Conservation (phyloP, 1,139 yeast species). For the Saccharomyces hybrid region DNA sequence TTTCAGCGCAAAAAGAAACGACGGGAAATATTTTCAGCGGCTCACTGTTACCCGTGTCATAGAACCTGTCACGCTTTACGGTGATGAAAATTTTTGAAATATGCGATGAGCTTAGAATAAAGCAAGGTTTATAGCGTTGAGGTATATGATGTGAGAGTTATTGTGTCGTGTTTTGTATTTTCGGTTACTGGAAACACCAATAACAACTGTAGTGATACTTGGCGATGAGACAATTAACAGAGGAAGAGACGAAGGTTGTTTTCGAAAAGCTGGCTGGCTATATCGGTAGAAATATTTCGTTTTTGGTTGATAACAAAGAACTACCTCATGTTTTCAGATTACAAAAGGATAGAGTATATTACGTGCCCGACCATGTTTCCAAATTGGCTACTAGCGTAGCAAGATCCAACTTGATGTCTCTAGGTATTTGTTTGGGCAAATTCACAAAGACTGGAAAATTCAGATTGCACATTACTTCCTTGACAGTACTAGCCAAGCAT, state of each 20-base stretch:
- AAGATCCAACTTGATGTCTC: slow-evolving; percentile 80
- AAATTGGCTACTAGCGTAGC: slow-evolving; percentile 85
- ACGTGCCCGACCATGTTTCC: slow-evolving; percentile 76
- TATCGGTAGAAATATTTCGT: slow-evolving; percentile 88
- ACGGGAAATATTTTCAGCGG: slow-evolving; percentile 1
- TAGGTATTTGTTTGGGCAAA: slow-evolving; percentile 91
- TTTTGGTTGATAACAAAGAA: slow-evolving; percentile 77
- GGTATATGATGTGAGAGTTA: not conserved
- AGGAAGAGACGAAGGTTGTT: slow-evolving; percentile 92
- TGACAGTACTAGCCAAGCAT: slow-evolving; percentile 71
- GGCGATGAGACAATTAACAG: slow-evolving; percentile 90
- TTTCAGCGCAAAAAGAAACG: not conserved
- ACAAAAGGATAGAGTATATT: slow-evolving; percentile 94
- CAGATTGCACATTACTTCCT: slow-evolving; percentile 87
- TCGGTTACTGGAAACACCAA: not conserved
- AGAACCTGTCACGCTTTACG: not conserved
- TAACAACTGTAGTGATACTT: not conserved
- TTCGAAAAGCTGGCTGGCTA: slow-evolving; percentile 94
- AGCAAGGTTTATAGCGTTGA: not conserved
- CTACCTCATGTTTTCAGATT: slow-evolving; percentile 91
- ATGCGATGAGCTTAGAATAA: slow-evolving; percentile 14
- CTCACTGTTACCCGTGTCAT: not conserved
- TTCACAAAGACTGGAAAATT: slow-evolving; percentile 97
- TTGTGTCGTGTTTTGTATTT: not conserved
- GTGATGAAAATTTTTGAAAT: not conserved